Base-by-base conservation (phyloP, 2,329 filamentous ascomycete genomes). In the Trichoderma lentiforme region DNA sequence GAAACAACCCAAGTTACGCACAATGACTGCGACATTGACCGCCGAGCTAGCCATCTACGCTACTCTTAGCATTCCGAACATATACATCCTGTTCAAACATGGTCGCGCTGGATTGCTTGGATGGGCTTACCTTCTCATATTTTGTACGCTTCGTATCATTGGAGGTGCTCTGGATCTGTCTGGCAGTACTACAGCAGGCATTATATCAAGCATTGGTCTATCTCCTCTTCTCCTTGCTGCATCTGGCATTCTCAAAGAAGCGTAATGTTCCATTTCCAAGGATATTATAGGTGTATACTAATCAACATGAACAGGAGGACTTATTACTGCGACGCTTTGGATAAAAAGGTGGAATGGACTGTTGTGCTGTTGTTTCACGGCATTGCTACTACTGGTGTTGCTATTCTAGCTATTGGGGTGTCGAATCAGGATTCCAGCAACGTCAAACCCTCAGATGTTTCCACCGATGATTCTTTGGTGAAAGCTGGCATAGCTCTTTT, bases 11-110 rank as follows among this genome's bases (percentile, higher is more conserved):
- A 30, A 30, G 43, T 21, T 51, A 6, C n/a, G 9, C 66, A 73
- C 47, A 12, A 75, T 76, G 72, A 73, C 39, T 34, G 57, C 70
- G 9, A 65, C 77, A 36, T 75, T 75, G 71, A 73, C 76, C 2
- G 80, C 78, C 36, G 74, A 80, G 18, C 9, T 51, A n/a, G 43
- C 43, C 43, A 51, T 51, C n/a, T 51, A 51, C 21, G 43, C 43
- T 21, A 5, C 43, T 51, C 43, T 51, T 21, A 51, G 18, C n/a
- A 21, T 51, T 51, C 43, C 43, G 5, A 51, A 51, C 43, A 6
- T 51, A 18, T 51, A 51, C 43, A 51, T 21, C 43, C 43, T 51
- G 4, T 51, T 21, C 43, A 51, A 21, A 51, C 43, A 51, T 21
- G 43, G 43, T 12, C 43, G 43, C n/a, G 1, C 43, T 51, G 43